A percentile compares a stretch with the other conserved stretches of the same genome.
phyloP scores from a whole-genome alignment of 2,329 filamentous ascomycete species.

The Macroventuria anomochaeta region DNA sequence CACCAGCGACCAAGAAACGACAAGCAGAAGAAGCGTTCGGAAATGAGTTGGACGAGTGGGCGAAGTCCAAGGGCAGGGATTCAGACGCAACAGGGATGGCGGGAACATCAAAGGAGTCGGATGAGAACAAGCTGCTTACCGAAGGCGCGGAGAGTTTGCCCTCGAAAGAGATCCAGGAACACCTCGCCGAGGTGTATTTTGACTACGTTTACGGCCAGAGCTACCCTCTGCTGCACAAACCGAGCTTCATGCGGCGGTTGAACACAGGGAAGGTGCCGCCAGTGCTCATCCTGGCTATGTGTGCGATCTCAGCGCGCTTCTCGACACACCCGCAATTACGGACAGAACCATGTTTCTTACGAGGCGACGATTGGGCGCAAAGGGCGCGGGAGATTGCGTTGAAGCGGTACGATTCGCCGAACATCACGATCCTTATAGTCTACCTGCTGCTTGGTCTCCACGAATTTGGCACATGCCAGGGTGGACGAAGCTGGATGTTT shows the following conservation, averaged over 20 bases:
- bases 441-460: constrained; percentile 88
- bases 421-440: constrained; percentile 93
- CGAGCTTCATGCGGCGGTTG: constrained; percentile 91
- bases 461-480: constrained; percentile 96
- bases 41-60: constrained; percentile 81
- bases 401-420: constrained; percentile 89
- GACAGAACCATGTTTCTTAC: constrained; percentile 78
- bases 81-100: constrained; percentile 60
- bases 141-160: constrained; percentile 87
- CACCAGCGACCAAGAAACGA: constrained; percentile 74
- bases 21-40: constrained; percentile 87
- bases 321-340: constrained; percentile 84
- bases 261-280: constrained; percentile 82
- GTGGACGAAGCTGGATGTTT: constrained; percentile 93
- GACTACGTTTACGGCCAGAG: constrained; percentile 95
- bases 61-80: constrained; percentile 62
- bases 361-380: constrained; percentile 89
- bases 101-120: constrained; percentile 59
- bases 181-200: constrained; percentile 93
- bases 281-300: constrained; percentile 90
- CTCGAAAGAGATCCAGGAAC: constrained; percentile 85
- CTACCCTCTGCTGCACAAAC: constrained; percentile 93
- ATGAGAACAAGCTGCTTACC: constrained; percentile 77
- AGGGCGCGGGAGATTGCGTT: constrained; percentile 87
- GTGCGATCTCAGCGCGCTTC: constrained; percentile 93